Conservation (phyloP, 179 eudicot species). For the Nepenthes alata region DNA sequence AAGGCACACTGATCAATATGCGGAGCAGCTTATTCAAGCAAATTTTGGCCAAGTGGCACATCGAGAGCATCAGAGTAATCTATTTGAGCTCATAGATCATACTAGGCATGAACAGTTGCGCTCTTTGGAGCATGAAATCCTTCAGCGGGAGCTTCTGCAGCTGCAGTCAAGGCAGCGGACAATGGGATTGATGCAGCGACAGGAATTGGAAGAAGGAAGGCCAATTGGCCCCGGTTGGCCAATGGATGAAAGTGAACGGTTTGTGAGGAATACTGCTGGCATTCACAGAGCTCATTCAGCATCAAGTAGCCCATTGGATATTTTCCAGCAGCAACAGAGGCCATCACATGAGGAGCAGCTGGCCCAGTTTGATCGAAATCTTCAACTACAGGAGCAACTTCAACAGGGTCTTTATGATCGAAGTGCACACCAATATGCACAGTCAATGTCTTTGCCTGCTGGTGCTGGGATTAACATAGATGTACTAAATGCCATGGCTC, state of each 20-base stretch:
- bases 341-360: slow-evolving; percentile 55
- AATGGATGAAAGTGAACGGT: slow-evolving; percentile 50
- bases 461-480: slow-evolving; percentile 50
- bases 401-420: slow-evolving; percentile 57
- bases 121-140: slow-evolving; percentile 50
- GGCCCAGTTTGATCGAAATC: slow-evolving; percentile 49
- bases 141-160: slow-evolving; percentile 70
- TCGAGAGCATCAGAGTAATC: slow-evolving; percentile 59
- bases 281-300: slow-evolving; percentile 35
- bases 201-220: slow-evolving; percentile 66
- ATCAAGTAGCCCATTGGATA: slow-evolving; percentile 39
- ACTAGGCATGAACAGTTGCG: slow-evolving; percentile 62
- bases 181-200: slow-evolving; percentile 54
- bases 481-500: slow-evolving; percentile 53
- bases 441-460: slow-evolving; percentile 40
- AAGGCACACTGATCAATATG: slow-evolving; percentile 51
- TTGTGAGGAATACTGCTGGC: slow-evolving; percentile 36
- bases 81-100: slow-evolving; percentile 53
- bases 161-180: slow-evolving; percentile 50
- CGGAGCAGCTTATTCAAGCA: slow-evolving; percentile 67
- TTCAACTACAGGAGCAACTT: slow-evolving; percentile 50
- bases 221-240: slow-evolving; percentile 51
- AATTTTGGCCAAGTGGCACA: slow-evolving; percentile 49
- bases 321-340: slow-evolving; percentile 63
- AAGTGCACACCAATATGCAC: slow-evolving; percentile 36